phyloP scores from a whole-genome alignment of 768 basidiomycete genomes.

The Amanita polypyramis region DNA sequence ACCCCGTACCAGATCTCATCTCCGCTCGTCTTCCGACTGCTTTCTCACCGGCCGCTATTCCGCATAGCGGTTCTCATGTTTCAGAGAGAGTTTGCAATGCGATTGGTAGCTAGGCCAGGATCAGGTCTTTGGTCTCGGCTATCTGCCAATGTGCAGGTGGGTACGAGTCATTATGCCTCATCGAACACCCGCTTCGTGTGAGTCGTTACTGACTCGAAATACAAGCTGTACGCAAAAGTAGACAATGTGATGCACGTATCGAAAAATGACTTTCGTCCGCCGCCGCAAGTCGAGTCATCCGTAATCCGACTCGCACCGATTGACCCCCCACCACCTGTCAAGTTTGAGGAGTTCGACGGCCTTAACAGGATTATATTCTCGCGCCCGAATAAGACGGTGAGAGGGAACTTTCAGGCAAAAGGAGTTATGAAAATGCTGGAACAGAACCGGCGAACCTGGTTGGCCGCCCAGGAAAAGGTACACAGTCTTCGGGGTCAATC shows the following conservation, averaged over 20 bases:
- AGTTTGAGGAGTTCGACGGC: constrained; percentile 97
- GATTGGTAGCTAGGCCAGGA: constrained; percentile 78
- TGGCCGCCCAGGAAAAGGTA: constrained; percentile 66
- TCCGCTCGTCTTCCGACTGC: constrained; percentile 90
- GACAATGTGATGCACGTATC: constrained; percentile 94
- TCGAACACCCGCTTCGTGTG: too few relatives aligned
- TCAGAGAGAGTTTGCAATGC: constrained; percentile 95
- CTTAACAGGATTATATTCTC: constrained; percentile 85
- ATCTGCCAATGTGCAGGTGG: constrained; percentile 84
- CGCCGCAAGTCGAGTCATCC: constrained; percentile 88
- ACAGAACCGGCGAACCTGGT: constrained; percentile 89
- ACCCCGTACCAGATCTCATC: constrained; percentile 99
- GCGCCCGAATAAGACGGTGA: constrained; percentile 80
- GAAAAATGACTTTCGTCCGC: constrained; percentile 94
- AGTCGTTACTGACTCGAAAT: neutral
- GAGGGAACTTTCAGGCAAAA: constrained; percentile 87
- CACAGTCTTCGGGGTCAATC: neutral
- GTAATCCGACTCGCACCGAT: constrained; percentile 87
- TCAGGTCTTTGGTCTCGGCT: constrained; percentile 87
- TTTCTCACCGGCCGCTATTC: constrained; percentile 91
- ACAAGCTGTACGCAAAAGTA: constrained; percentile 80
- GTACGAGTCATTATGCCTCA: constrained; percentile 1
- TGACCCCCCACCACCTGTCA: constrained; percentile 91
- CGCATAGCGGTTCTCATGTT: constrained; percentile 98
- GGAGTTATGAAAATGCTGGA: constrained; percentile 94